phyloP scores from a whole-genome alignment of 805 yeast genomes.

The Lipomyces spencermartinsiae region DNA sequence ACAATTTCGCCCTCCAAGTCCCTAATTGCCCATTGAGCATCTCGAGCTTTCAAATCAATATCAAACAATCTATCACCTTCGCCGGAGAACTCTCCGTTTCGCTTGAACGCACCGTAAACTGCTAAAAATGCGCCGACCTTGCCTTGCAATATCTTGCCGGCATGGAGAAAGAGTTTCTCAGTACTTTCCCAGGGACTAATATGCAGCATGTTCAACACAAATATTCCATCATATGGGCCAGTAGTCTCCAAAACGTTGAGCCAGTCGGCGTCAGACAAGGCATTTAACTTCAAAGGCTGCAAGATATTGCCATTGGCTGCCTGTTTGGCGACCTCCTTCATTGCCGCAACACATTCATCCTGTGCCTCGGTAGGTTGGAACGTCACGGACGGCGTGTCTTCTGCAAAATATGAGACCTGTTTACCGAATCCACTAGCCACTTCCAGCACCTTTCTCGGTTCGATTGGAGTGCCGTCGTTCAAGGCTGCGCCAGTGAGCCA shows the following conservation, averaged over 20 bases:
- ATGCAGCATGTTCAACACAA: conserved; percentile 35
- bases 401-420: conserved; percentile 33
- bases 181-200: conserved; percentile 35
- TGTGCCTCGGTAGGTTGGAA: conserved; percentile 39
- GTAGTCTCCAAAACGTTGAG: conserved; percentile 1
- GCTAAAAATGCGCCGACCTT: conserved; percentile 24
- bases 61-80: conserved; percentile 34
- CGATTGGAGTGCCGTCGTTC: not conserved
- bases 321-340: conserved; percentile 17
- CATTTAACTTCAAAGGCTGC: conserved; percentile 28
- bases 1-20: conserved; percentile 33
- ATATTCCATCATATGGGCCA: conserved; percentile 28
- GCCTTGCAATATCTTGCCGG: conserved; percentile 15
- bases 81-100: conserved; percentile 32
- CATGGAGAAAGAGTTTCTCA: conserved; percentile 19
- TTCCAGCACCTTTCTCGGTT: conserved; percentile 22
- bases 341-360: conserved; percentile 31
- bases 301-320: conserved; percentile 19
- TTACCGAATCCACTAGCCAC: conserved; percentile 37
- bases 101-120: conserved; percentile 35
- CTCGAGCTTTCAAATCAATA: conserved; percentile 28
- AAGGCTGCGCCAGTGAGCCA: conserved; percentile 14
- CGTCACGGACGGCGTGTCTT: conserved; percentile 17
- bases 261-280: conserved; percentile 24
- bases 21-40: conserved; percentile 34